A percentile compares a stretch with the other conserved stretches of the same genome.
phyloP scores from a whole-genome alignment of 2,329 filamentous ascomycete species.

The Phoma sp. region DNA sequence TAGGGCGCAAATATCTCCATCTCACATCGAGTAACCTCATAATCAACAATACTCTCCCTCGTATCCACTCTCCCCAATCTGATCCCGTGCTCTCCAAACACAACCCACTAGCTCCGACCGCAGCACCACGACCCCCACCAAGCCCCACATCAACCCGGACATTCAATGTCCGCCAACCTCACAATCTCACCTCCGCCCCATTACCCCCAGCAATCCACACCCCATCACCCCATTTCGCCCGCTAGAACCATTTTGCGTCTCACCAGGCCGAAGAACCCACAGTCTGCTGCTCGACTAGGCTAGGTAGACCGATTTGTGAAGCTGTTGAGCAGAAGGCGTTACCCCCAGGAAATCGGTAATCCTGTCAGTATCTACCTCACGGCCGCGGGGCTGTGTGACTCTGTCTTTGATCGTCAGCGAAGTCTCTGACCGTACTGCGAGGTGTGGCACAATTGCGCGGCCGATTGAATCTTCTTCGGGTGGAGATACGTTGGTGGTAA shows the following conservation, averaged over 20 bases:
- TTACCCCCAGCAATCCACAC: constrained; percentile 18
- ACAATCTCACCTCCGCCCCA: constrained; percentile 2
- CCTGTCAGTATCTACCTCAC: background rate
- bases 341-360: background rate
- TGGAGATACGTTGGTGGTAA: background rate
- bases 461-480: background rate
- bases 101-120: background rate
- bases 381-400: background rate
- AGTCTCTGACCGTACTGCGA: background rate
- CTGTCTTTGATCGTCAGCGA: background rate
- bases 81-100: too few species aligned
- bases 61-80: too few species aligned
- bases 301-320: background rate
- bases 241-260: background rate
- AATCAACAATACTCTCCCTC: too few species aligned
- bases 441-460: background rate
- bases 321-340: background rate
- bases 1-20: too few species aligned
- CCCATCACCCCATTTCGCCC: background rate
- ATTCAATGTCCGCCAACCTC: constrained; percentile 3
- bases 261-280: background rate
- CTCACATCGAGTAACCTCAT: too few species aligned
- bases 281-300: background rate
- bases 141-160: constrained; percentile 6
- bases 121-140: background rate